Conservation (phyloP, 1,284 basidiomycete species). For the Neotropicomus parvogracilis region DNA sequence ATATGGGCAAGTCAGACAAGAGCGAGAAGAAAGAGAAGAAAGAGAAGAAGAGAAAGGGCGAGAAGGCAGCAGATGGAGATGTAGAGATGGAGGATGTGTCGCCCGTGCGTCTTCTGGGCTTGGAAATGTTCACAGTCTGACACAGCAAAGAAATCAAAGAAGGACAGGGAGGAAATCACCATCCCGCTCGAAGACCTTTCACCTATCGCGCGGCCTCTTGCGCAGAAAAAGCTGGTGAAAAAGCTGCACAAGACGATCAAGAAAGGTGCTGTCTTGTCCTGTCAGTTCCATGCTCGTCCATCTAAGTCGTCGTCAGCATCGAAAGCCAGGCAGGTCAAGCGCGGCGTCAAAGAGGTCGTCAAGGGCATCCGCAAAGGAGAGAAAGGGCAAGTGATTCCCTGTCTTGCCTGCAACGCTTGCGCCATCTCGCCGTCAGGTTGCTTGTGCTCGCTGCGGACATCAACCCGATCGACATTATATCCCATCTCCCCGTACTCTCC, state of each 20-base stretch:
- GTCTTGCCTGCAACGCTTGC: constrained; percentile 3
- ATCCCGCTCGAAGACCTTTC: constrained; percentile 81
- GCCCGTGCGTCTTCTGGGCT: constrained; percentile 35
- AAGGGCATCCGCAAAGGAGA: constrained; percentile 95
- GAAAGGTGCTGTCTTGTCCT: constrained; percentile 56
- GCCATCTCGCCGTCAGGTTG: constrained; percentile 48
- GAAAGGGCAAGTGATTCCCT: constrained; percentile 65
- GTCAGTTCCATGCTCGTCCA: not conserved
- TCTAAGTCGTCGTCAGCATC: constrained; percentile 54
- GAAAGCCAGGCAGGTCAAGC: constrained; percentile 88
- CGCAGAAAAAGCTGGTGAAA: constrained; percentile 87
- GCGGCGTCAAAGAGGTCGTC: constrained; percentile 95
- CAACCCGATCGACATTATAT: constrained; percentile 96
- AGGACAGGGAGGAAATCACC: constrained; percentile 60
- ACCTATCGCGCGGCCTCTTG: constrained; percentile 86
- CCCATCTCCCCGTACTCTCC: constrained; percentile 90
- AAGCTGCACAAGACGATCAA: constrained; percentile 92
- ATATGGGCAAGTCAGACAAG: constrained; percentile 60
- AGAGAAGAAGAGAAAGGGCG: constrained; percentile 42
- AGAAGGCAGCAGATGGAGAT: constrained; percentile 39
- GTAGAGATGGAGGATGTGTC: constrained; percentile 52
- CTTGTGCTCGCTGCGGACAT: constrained; percentile 96
- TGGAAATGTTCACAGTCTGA: constrained; percentile 10
- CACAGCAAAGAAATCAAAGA: constrained; percentile 54
- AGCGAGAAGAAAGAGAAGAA: constrained; percentile 70